phyloP scores from a whole-genome alignment of 176 grass and related monocot genomes.

The Phoenix dactylifera region DNA sequence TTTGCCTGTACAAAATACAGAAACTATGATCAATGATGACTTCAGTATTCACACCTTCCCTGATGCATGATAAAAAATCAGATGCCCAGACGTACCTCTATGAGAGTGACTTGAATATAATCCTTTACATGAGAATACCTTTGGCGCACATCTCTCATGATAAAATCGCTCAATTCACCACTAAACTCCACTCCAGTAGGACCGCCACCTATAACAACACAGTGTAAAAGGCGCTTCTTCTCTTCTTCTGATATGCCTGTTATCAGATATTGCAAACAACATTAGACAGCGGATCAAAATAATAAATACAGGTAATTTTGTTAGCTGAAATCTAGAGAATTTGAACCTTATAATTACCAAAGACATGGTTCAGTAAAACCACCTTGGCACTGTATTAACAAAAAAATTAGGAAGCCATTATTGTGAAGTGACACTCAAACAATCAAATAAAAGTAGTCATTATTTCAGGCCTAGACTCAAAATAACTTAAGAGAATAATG shows the following conservation, averaged over 20 bases:
- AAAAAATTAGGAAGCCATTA: too few relatives aligned
- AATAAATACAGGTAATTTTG: too few relatives aligned
- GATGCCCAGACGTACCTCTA: constrained; percentile 41
- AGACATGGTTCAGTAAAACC: too few relatives aligned
- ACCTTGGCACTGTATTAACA: too few relatives aligned
- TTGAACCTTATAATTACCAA: too few relatives aligned
- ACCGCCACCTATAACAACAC: constrained; percentile 80
- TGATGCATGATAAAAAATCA: neutral
- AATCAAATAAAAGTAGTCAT: too few relatives aligned
- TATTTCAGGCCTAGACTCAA: too few relatives aligned
- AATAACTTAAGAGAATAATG: too few relatives aligned
- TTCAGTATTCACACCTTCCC: too few relatives aligned
- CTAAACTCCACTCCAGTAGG: constrained; percentile 95
- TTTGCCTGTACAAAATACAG: constrained; percentile 35
- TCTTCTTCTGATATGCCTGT: constrained; percentile 64
- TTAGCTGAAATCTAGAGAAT: too few relatives aligned
- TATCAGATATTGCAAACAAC: neutral
- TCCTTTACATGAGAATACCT: constrained; percentile 82
- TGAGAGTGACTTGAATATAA: constrained; percentile 83
- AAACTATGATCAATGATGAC: neutral
- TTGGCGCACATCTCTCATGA: constrained; percentile 61
- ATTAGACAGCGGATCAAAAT: too few relatives aligned
- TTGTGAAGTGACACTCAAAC: too few relatives aligned
- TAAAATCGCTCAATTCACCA: constrained; percentile 93
- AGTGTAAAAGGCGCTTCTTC: constrained; percentile 67